Evolutionary conservation across 2,329 filamentous ascomycete genomes (phyloP), one percentile per base, ranked within the genome.

Genomic region (Aureobasidium sp.): DNA sequence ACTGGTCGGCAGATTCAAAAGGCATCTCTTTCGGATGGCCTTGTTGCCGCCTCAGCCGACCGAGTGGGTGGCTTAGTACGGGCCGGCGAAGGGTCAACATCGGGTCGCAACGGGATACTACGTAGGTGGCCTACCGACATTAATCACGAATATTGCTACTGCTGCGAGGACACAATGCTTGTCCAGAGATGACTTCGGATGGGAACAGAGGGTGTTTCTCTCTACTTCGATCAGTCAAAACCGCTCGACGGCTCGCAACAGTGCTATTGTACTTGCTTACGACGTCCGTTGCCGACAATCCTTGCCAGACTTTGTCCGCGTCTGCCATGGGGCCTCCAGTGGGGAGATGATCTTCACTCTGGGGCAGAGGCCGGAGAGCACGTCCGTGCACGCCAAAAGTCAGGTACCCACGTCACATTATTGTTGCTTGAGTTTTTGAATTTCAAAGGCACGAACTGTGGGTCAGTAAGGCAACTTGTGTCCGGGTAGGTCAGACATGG

Each of bases 261-360:
- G 29, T 42, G 31, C 34, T 37, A 25, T 25, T 25, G 22, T 25
- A 4, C n/a, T 29, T 29, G 7, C 41, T 34, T 7, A 11, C 34
- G 5, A 37, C 52, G 57, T 52, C n/a, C 57, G 47, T 20, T 22
- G 29, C 57, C 45, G 37, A 36, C 1, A 52, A 52, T 52, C 57
- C 47, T 31, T 41, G 57, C 27, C 47, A 36, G 14, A 44, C 31
- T 49, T 42, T 41, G 45, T 49, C 47, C 57, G 47, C 36, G 22
- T 61, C 17, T 34, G 31, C 47, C 57, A 61, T 61, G 57, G 45
- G 57, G 57, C 57, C 57, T 61, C 57, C 57, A 61, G 45, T 59
- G 45, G 42, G 44, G 56, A 58, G 55, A 58, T 45, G 42, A 61
- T 61, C 57, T 52, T 52, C 57, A 61, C 41, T 48, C 56, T 59